phyloP scores from a whole-genome alignment of 2,329 filamentous ascomycete species.

The Didymella glomerata region DNA sequence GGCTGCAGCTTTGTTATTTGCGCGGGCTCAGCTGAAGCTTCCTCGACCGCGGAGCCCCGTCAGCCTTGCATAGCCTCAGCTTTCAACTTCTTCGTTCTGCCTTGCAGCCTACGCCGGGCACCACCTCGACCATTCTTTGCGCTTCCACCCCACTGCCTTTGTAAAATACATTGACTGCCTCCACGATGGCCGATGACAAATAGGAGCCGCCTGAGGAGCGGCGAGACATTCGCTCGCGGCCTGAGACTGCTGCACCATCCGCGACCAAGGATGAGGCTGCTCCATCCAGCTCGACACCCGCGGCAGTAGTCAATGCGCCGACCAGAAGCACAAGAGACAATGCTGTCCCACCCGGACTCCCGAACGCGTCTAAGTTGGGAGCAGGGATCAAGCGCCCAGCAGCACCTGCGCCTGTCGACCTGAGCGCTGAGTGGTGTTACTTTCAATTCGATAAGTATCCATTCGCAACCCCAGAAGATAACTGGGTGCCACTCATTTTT shows the following conservation, averaged over 20 bases:
- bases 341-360: background rate
- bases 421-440: background rate
- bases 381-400: background rate
- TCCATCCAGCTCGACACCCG: background rate
- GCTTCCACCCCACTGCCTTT: slow-evolving; percentile 8
- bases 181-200: background rate
- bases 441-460: background rate
- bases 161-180: background rate
- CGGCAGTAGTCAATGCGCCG: background rate
- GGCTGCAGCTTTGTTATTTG: slow-evolving; percentile 7
- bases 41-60: background rate
- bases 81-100: slow-evolving; percentile 16
- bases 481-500: background rate
- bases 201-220: background rate
- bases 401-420: background rate
- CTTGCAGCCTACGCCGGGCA: slow-evolving; percentile 20
- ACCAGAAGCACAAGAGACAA: background rate
- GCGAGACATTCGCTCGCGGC: background rate
- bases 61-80: slow-evolving; percentile 25
- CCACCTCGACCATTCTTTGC: slow-evolving; percentile 9
- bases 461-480: background rate
- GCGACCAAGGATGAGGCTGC: background rate
- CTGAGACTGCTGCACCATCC: background rate
- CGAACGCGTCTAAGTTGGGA: background rate
- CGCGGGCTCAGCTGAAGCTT: slow-evolving; percentile 2